These are phyloP conservation scores for Phytomonas serpens DNA, from an alignment of 208 protist species.

Conservation along the genomic window DNA sequence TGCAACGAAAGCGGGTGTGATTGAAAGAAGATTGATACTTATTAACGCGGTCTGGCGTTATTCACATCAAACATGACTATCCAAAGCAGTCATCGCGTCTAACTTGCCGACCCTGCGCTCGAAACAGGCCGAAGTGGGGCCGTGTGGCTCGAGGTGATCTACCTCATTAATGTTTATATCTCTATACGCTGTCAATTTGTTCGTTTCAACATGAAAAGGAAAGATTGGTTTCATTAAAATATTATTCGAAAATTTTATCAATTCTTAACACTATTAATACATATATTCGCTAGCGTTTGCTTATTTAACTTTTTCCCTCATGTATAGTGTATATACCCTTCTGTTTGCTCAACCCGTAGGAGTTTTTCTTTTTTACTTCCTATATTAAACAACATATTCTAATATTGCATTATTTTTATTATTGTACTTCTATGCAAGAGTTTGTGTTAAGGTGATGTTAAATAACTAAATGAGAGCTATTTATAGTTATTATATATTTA, in stretches of 20 bases:
- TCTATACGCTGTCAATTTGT: neutral
- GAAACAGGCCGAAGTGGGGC: neutral
- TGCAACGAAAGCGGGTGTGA: neutral
- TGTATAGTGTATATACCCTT: neutral
- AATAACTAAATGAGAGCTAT: neutral
- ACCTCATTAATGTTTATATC: neutral
- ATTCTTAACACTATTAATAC: constrained; percentile 1
- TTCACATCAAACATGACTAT: neutral
- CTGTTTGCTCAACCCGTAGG: neutral
- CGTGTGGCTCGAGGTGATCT: neutral
- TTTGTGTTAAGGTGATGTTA: neutral
- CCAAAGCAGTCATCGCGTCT: neutral
- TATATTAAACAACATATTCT: neutral
- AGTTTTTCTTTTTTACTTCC: neutral
- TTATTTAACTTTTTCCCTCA: neutral
- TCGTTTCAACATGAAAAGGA: neutral
- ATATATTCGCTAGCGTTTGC: neutral
- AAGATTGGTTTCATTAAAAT: neutral
- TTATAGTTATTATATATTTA: neutral
- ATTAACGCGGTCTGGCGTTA: neutral
- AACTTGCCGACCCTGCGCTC: neutral
- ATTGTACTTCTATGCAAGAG: neutral
- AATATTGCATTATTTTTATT: neutral
- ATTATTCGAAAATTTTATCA: neutral
- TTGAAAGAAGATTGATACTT: neutral